Evolutionary conservation across 106 monocot genomes (phyloP), one percentile per base, ranked within the genome.

Genomic region (Acanthochlamys bracteata): DNA sequence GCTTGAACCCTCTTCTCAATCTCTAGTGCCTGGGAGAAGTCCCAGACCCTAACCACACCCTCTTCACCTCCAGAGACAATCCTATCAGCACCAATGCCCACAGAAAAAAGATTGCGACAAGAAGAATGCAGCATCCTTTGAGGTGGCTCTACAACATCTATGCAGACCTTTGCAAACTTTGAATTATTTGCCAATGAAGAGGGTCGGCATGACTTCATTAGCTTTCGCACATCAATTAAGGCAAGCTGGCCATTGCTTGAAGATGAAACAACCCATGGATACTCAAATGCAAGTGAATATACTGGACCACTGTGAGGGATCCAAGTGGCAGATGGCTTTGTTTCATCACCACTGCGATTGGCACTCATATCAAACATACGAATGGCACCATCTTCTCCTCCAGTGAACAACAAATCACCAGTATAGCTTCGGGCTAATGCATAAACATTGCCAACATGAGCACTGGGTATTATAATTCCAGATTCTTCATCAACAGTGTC

Each of bases 1-100:
- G 74, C 74, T 33, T 66, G 65, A 0, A 56, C 70, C 23, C 74
- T 69, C 66, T 74, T 71, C 70, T 75, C 80, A 9, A 75, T 80
- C 57, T 75, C 80, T 14, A 75, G 39, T 25, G 80, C 80, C 20
- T 67, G 66, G 6, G 79, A 74, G 74, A 79, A 79, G 61, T 79
- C 65, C 79, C 79, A 79, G 24, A 79, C 61, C 46, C 74, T 74
- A 2, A 79, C 75, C 21, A 67, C 26, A 14, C 80, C 75, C 63
- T 75, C 80, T 20, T 80, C 80, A 4, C 80, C 74, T 20, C 75
- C 75, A 67, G 74, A 79, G 2, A 74, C 70, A 66, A 79, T 74
- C 60, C 74, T 74, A 45, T 79, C 74, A 27, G n/a, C 60, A 55
- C 75, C 75, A 56, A 75, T 63, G 24, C 25, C 75, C 22, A 80